These are phyloP conservation scores for Gypsophila paniculata DNA, from an alignment of 179 eudicot species.

Conservation along the genomic window DNA sequence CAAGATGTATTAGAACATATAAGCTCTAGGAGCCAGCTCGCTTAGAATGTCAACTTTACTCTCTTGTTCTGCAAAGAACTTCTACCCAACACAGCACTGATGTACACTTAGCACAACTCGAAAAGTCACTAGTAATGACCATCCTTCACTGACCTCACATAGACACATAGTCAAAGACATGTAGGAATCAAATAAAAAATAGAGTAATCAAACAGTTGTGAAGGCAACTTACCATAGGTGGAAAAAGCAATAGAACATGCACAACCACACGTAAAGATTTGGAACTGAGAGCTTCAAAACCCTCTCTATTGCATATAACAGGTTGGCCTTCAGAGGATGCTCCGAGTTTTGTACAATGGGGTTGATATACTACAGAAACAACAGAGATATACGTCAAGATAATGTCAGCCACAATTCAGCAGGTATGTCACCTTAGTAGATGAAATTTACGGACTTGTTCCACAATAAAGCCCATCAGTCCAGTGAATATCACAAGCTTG, in stretches of 20 bases:
- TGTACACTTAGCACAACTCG: slow-evolving; percentile 2
- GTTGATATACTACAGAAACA: slow-evolving; percentile 70
- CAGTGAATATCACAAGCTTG: slow-evolving; percentile 83
- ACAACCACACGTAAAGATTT: slow-evolving; percentile 92
- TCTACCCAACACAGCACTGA: neutral
- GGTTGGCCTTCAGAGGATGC: slow-evolving; percentile 87
- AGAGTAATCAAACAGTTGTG: slow-evolving; percentile 12
- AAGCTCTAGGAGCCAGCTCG: neutral
- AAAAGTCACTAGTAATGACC: slow-evolving; percentile 5
- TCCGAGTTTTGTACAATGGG: slow-evolving; percentile 88
- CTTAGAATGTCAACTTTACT: neutral
- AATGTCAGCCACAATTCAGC: neutral
- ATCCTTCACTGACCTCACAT: neutral
- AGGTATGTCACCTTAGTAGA: slow-evolving; percentile 11
- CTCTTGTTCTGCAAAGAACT: neutral
- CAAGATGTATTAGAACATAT: neutral
- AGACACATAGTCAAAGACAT: neutral
- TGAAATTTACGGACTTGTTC: slow-evolving; percentile 50
- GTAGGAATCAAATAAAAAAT: neutral
- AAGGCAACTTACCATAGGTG: slow-evolving; percentile 78
- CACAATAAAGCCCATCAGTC: slow-evolving; percentile 84
- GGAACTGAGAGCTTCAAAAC: slow-evolving; percentile 97
- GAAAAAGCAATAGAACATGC: slow-evolving; percentile 98
- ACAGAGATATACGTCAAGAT: slow-evolving; percentile 21
- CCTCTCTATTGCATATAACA: slow-evolving; percentile 87